Base-by-base conservation (phyloP, 108 stramenopile genomes). In the Conticribra guillardii region DNA sequence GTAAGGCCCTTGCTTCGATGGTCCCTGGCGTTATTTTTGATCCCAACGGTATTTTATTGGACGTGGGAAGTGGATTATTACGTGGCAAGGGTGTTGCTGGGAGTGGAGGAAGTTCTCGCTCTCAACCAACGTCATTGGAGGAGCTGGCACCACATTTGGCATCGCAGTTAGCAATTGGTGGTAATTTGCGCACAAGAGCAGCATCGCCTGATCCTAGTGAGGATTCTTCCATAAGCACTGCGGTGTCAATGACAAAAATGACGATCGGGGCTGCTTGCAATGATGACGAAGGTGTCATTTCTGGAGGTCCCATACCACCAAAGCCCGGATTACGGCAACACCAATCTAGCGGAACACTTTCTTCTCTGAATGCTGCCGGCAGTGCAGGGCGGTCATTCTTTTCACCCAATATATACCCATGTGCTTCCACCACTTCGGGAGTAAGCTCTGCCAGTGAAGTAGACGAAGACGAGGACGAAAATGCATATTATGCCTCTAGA, bases 11-110 rank as follows among this genome's bases (percentile, higher is more conserved):
- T 31, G 74, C 75, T 26, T 67, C 71, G 0, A 78, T 94, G 60
- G 54, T 86, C 18, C 89, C 89, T 28, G 89, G 89, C 29, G 82
- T 85, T 22, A 81, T 82, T 4, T 89, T 94, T 64, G 79, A 84
- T 32, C 77, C 79, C 1, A 90, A 84, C 48, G 89, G 89, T 15
- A 81, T 94, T 34, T 64, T 93, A 45, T 44, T 86, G 14, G 79
- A 73, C 45, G 37, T 75, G 4, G 78, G 78, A 14, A 53, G 58
- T 45, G 65, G 52, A 22, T 46, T 56, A 1, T 29, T 61, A 34
- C 37, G 46, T 21, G 51, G 48, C 29, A 50, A 34, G n/a, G n/a
- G n/a, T n/a, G n/a, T n/a, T n/a, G n/a, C n/a, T n/a, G n/a, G n/a
- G n/a, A n/a, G n/a, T 45, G 73, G 72, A 41, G 67, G 54, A 34